A percentile compares a stretch with the other conserved stretches of the same genome.
These are phyloP conservation scores for Candida sp. DNA, from an alignment of 1,139 yeast genomes.

Conservation along the genomic window DNA sequence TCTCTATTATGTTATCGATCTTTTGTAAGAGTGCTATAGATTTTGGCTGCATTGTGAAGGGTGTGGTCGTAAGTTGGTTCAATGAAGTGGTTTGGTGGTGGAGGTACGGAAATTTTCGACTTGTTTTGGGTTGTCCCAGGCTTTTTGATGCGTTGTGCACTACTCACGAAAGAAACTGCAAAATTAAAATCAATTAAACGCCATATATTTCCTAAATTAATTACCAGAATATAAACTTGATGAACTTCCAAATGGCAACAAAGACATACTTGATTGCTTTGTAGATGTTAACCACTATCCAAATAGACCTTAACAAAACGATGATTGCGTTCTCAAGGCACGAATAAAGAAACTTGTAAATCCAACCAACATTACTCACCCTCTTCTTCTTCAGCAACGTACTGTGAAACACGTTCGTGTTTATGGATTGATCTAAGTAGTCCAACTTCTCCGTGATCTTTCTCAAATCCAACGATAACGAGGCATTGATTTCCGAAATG, in stretches of 20 bases:
- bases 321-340: constrained; percentile 55
- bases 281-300: constrained; percentile 71
- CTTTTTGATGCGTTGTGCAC: neutral
- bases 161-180: neutral
- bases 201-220: neutral
- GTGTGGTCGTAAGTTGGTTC: neutral
- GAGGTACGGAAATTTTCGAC: neutral
- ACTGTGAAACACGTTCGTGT: constrained; percentile 19
- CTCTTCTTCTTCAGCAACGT: neutral
- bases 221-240: constrained; percentile 20
- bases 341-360: constrained; percentile 41
- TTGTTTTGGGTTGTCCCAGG: neutral
- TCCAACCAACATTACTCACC: constrained; percentile 23
- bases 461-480: constrained; percentile 72
- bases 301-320: constrained; percentile 64
- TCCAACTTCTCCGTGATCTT: constrained; percentile 74
- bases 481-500: constrained; percentile 83
- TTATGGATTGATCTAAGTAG: constrained; percentile 45
- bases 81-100: neutral
- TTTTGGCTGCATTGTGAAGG: constrained; percentile 36
- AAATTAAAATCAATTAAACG: neutral
- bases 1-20: constrained; percentile 46
- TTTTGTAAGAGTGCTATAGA: constrained; percentile 49
- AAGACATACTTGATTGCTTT: constrained; percentile 40
- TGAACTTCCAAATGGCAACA: constrained; percentile 35